Evolutionary conservation across 768 basidiomycete genomes (phyloP), one percentile per base, ranked within the genome.

Genomic region (Kwoniella mangroviensis): DNA sequence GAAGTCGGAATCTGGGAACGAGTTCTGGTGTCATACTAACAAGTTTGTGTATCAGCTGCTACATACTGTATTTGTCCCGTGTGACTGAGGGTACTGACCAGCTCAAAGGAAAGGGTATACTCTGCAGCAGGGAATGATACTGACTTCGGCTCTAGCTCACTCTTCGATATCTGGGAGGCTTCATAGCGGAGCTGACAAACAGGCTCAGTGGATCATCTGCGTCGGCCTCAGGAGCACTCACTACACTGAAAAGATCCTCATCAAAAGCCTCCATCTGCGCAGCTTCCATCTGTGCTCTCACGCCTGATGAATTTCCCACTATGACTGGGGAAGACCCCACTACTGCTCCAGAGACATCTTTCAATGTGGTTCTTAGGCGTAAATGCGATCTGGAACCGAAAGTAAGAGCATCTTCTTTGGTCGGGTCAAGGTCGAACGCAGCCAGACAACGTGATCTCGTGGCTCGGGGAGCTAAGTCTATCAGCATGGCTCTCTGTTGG

Each of bases 191-290:
- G 67, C 77, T 80, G 10, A 51, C 15, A 28, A 7, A 11, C 45
- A 40, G 52, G 34, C 63, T 61, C 62, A 64, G 43, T 22, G 17
- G 11, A 40, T 17, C 17, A 26, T 22, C 40, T 54, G n/a, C 42
- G 41, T 5, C 5, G 9, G 34, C 12, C 21, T 22, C n/a, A 28
- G 24, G 21, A n/a, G 1, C n/a, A 68, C 79, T 34, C 21, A 78
- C 79, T 71, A 79, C 77, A 22, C 64, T 67, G 56, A 73, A 79
- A 1, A 81, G 53, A 26, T 81, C 79, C 58, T 81, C 79, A 22
- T 81, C 79, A 52, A 81, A 75, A 2, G 74, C 74, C 49, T 81
- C 79, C 40, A 73, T 59, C 61, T 81, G 79, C 1, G 71, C 79
- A 11, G 56, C 62, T 6, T 73, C 71, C 70, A 81, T 75, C 34